Evolutionary conservation across 208 protist species (phyloP).

Genomic region (Porcisia deanei): DNA sequence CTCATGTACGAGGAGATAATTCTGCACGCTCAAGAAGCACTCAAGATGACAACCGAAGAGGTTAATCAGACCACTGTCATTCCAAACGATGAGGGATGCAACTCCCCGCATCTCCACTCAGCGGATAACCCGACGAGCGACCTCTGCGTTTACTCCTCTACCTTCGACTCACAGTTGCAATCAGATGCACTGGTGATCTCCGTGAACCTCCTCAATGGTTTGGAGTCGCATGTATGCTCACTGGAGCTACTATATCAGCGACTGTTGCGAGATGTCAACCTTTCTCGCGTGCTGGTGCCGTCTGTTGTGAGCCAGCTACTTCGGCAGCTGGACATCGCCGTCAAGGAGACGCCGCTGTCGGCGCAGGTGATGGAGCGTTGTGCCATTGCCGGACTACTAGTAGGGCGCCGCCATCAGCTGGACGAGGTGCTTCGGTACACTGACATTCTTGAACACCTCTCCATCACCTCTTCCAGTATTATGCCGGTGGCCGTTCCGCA

Average conservation of each 20-base stretch:
- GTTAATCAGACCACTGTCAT: constrained; percentile 22
- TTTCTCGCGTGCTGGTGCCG: constrained; percentile 26
- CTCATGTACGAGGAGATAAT: constrained; percentile 71
- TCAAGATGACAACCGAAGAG: constrained; percentile 26
- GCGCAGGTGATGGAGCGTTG: constrained; percentile 40
- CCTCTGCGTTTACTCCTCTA: constrained; percentile 31
- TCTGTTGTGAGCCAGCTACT: constrained; percentile 39
- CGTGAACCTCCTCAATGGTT: constrained; percentile 28
- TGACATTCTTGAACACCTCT: constrained; percentile 55
- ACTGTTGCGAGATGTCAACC: constrained; percentile 31
- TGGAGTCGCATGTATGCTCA: constrained; percentile 23
- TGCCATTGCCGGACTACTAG: constrained; percentile 60
- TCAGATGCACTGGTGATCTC: constrained; percentile 37
- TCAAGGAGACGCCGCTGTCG: constrained; percentile 29
- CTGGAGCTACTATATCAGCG: constrained; percentile 35
- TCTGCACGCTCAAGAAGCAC: constrained; percentile 29
- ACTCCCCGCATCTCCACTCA: constrained; percentile 6
- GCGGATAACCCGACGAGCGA: constrained; percentile 30
- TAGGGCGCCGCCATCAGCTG: constrained; percentile 53
- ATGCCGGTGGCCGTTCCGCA: constrained; percentile 41
- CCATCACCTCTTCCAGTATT: constrained; percentile 27
- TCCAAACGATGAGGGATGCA: constrained; percentile 10
- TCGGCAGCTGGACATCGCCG: constrained; percentile 19
- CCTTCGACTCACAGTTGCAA: constrained; percentile 29
- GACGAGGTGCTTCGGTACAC: constrained; percentile 68